Base-by-base conservation (phyloP, 2,329 filamentous ascomycete species). In the Orbilia quercus region DNA sequence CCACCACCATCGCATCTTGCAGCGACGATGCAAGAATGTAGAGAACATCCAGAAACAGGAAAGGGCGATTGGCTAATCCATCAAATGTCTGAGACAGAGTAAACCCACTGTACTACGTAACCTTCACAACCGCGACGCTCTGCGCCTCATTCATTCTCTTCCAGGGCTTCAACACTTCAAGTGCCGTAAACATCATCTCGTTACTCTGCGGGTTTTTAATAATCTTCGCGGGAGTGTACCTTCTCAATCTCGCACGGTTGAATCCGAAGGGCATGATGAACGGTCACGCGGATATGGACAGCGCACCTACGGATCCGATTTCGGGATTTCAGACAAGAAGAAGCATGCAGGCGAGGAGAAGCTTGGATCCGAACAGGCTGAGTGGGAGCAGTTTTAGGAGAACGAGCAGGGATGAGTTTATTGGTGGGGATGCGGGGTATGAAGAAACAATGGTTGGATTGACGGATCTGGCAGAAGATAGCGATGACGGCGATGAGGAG, bases 301-400 rank as follows among this genome's bases (percentile, higher is more conserved):
- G 90, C 53, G 90, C 93, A 2, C 95, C 94, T 11, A 97, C 93
- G 12, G 95, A 99, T 80, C 91, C 91, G 80, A 87, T 99, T 64
- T 92, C 92, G 25, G 91, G 91, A 76, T 87, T 96, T 76, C 91
- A 95, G 79, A 98, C 95, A 16, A 88, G 96, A 71, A 87, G 92
- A 76, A 96, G 91, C 79, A 97, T 99, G 92, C 95, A 98, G 80
- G 85, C 90, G 5, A 86, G 94, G 76, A 85, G 95, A 76, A 95
- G 90, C 77, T 80, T 88, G 12, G 85, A 86, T 48, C 82, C 82
- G 28, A 83, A 84, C 67, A 84, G 88, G 60, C 82, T 86, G 60
- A 88, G 87, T 78, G 89, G 88, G 78, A 84, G 87, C 51, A 87
- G 88, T 79, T 87, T 86, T 76, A 80, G 82, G 23, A 79, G 83